Percentiles rank a stretch among this genome's conserved stretches.
phyloP scores from a whole-genome alignment of 2,329 filamentous ascomycete genomes.

The Botrytis medusae region DNA sequence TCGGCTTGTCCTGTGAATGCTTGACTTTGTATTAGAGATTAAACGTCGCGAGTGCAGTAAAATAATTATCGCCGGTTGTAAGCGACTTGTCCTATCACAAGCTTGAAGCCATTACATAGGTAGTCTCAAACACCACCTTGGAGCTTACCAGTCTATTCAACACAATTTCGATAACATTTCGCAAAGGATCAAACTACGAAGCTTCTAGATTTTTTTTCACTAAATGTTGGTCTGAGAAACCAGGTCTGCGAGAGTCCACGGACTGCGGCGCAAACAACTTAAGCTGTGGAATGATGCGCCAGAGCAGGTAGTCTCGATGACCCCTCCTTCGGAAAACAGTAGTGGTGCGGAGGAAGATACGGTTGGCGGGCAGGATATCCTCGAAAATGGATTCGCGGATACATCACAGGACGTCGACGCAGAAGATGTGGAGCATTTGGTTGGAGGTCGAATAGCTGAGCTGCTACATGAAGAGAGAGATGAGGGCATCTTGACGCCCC shows the following conservation, averaged over 20 bases:
- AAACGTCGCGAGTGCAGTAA: slow-evolving; percentile 9
- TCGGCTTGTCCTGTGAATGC: neutral
- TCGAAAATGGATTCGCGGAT: slow-evolving; percentile 37
- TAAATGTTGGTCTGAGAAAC: slow-evolving; percentile 31
- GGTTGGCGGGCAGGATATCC: slow-evolving; percentile 51
- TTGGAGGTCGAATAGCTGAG: slow-evolving; percentile 32
- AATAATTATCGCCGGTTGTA: slow-evolving; percentile 20
- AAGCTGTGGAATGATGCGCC: slow-evolving; percentile 36
- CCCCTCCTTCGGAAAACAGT: slow-evolving; percentile 64
- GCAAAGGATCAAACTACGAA: neutral
- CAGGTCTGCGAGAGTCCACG: slow-evolving; percentile 29
- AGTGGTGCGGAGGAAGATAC: slow-evolving; percentile 58
- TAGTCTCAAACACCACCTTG: slow-evolving; percentile 11
- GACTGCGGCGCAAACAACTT: slow-evolving; percentile 36
- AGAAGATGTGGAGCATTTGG: slow-evolving; percentile 41
- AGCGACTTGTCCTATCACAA: slow-evolving; percentile 20
- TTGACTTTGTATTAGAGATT: slow-evolving; percentile 1
- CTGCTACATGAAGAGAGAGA: slow-evolving; percentile 37
- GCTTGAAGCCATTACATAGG: slow-evolving; percentile 8
- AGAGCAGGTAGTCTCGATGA: slow-evolving; percentile 56
- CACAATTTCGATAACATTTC: neutral
- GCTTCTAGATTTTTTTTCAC: neutral
- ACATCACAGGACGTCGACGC: slow-evolving; percentile 2
- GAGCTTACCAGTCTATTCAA: neutral
- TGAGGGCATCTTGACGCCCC: slow-evolving; percentile 28